phyloP scores from a whole-genome alignment of 306 rosid species.

The Cicer cuneatum region DNA sequence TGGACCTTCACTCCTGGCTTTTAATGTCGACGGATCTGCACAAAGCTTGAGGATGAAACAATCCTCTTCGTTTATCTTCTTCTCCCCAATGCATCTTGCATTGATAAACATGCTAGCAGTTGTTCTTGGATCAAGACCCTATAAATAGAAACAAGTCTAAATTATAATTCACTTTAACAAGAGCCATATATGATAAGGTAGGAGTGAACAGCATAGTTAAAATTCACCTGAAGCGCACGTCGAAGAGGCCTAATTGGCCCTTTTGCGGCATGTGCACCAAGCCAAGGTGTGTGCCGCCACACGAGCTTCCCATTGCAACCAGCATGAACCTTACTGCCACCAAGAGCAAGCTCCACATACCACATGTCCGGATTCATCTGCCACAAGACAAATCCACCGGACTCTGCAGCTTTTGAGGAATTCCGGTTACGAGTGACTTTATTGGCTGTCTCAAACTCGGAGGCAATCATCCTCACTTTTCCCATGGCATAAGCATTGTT shows the following conservation, averaged over 20 bases:
- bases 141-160: conserved; percentile 32
- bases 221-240: conserved; percentile 88
- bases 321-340: conserved; percentile 98
- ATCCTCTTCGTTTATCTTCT: conserved; percentile 88
- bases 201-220: neutral
- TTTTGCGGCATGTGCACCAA: conserved; percentile 97
- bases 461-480: conserved; percentile 94
- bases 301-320: conserved; percentile 97
- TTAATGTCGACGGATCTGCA: conserved; percentile 84
- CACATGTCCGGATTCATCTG: conserved; percentile 99
- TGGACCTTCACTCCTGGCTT: conserved; percentile 98
- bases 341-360: conserved; percentile 99
- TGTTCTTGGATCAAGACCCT: conserved; percentile 98
- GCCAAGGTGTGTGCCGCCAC: conserved; percentile 99
- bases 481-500: conserved; percentile 97
- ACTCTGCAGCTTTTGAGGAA: conserved; percentile 83
- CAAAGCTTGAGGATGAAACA: conserved; percentile 97
- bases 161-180: neutral
- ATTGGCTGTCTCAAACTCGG: conserved; percentile 92
- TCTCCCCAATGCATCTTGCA: conserved; percentile 96
- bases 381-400: conserved; percentile 97
- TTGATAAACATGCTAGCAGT: conserved; percentile 95
- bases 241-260: conserved; percentile 97
- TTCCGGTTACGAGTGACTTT: conserved; percentile 72
- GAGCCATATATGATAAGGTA: neutral